These are phyloP conservation scores for Ascochyta rabiei DNA, from an alignment of 2,329 filamentous ascomycete species.

Conservation along the genomic window DNA sequence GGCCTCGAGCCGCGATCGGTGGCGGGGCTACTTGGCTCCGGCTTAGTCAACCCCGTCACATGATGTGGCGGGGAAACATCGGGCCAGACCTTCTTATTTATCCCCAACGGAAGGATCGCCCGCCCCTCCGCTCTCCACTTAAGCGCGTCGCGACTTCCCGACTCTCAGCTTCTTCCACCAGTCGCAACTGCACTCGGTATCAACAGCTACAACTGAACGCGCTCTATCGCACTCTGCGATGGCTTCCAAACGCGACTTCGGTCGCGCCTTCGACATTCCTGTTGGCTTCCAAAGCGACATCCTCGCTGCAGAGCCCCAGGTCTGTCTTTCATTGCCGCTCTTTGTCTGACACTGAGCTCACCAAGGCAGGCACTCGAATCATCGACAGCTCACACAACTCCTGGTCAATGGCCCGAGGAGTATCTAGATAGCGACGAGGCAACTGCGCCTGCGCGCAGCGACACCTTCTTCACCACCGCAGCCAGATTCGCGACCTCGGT, in stretches of 20 bases:
- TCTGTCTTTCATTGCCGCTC: slow-evolving; percentile 19
- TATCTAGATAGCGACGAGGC: background rate
- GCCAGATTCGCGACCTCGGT: slow-evolving; percentile 19
- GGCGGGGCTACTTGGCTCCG: slow-evolving; percentile 1
- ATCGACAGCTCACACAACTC: slow-evolving; percentile 10
- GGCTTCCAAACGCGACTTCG: slow-evolving; percentile 24
- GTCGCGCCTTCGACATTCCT: slow-evolving; percentile 23
- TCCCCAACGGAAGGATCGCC: background rate
- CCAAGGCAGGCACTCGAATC: slow-evolving; percentile 14
- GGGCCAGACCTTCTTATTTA: too few species aligned
- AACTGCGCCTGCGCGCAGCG: background rate
- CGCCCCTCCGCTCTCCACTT: slow-evolving; percentile 3
- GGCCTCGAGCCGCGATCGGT: slow-evolving; percentile 4
- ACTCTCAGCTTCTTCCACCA: background rate
- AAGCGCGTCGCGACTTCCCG: slow-evolving; percentile 17
- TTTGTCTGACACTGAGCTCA: slow-evolving; percentile 20
- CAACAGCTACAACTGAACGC: background rate
- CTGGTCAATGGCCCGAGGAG: slow-evolving; percentile 27
- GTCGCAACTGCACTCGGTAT: background rate
- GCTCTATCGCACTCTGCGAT: slow-evolving; percentile 11
- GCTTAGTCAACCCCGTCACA: background rate
- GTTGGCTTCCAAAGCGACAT: slow-evolving; percentile 20
- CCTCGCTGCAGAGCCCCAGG: slow-evolving; percentile 26
- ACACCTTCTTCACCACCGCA: slow-evolving; percentile 23
- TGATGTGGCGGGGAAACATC: background rate